Base-by-base conservation (phyloP, 352 stramenopile genomes). In the Pythium apleroticum region DNA sequence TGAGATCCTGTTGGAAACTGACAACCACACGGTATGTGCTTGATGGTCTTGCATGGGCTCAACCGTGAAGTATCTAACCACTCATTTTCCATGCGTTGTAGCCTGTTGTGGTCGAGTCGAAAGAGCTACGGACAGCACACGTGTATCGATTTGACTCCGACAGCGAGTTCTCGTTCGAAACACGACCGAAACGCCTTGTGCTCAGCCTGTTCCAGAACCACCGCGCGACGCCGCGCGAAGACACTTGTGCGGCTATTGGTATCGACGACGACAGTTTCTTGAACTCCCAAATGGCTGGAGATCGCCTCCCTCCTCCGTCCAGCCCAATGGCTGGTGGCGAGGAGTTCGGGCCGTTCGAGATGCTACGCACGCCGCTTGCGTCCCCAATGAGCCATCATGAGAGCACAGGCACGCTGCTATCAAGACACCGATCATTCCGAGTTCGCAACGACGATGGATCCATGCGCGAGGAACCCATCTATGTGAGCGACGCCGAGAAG, bases 91-190 rank as follows among this genome's bases (percentile, higher is more conserved):
- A 6, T 58, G 12, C 27, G 3, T 5, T 50, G 43, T 65, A 74
- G 64, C 57, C 50, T 41, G 46, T 67, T 6, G 15, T 54, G 9
- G 73, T 85, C 19, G 77, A 87, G 59, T 92, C 83, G 0, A 91
- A 92, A 61, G 81, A 91, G 43, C 60, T 89, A 11, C 88, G 87
- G 41, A 95, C 80, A 27, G 77, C 84, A 5, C 83, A 93, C 50
- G 82, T 95, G 20, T 95, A 93, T 69, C 84, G 86, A 6, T 95
- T 95, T 33, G 83, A 95, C 54, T 82, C 84, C 0, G 86, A 95
- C 46, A 68, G 80, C 14, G 81, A 91, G 65, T 91, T 95, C 63
- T 76, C 81, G 5, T 88, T 72, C 35, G 73, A 88, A 20, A 72
- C 74, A 12, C 79, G 86, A 5, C 86, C 86, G 9, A 89, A 86